Conservation (phyloP, 108 stramenopile genomes). For the Nitzschia palea region DNA sequence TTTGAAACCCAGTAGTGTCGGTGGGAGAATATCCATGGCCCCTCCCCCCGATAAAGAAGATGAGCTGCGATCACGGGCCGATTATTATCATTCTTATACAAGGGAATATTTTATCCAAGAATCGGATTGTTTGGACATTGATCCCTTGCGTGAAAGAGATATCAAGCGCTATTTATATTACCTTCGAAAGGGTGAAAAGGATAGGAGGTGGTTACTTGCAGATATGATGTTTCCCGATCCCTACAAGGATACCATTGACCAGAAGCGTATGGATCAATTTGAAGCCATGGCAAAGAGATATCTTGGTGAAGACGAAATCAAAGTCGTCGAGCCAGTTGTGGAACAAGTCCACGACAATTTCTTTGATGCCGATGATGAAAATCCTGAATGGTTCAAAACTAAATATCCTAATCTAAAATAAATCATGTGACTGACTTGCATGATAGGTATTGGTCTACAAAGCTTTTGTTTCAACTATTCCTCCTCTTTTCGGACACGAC, state of each 20-base stretch:
- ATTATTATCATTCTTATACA: conserved; percentile 73
- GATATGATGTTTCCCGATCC: conserved; percentile 87
- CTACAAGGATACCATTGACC: conserved; percentile 30
- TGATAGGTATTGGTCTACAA: no score
- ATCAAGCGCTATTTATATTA: conserved; percentile 68
- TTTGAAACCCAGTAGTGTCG: conserved; percentile 20
- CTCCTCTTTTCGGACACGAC: no score
- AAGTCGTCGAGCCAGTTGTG: not conserved
- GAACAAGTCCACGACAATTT: conserved; percentile 32
- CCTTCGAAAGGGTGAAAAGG: conserved; percentile 73
- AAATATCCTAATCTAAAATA: conserved; percentile 3
- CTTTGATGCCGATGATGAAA: conserved; percentile 44
- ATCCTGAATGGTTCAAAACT: conserved; percentile 34
- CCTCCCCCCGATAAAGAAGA: conserved; percentile 79
- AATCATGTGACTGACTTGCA: no score
- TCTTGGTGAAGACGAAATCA: conserved; percentile 36
- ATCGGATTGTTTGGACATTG: conserved; percentile 56
- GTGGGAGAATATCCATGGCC: conserved; percentile 44
- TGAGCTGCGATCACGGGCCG: conserved; percentile 69
- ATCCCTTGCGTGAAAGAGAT: conserved; percentile 67
- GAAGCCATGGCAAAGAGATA: conserved; percentile 46
- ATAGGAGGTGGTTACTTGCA: conserved; percentile 67
- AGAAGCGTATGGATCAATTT: conserved; percentile 50
- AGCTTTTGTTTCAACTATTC: no score
- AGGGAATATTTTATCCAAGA: conserved; percentile 79